Base-by-base conservation (phyloP, 192 early-diverging fungal species). In the Backusella macrospora region DNA sequence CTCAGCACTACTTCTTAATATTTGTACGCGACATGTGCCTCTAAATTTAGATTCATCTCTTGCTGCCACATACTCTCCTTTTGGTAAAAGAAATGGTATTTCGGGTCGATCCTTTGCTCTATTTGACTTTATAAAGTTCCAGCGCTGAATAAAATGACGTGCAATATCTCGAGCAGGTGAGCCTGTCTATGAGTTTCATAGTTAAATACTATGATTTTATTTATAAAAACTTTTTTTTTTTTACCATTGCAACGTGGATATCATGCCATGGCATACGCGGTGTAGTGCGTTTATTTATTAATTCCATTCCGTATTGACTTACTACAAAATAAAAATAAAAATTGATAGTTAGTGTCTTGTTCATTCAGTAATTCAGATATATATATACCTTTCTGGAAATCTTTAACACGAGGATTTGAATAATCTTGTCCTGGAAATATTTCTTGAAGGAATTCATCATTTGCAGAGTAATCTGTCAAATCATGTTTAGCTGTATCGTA, bases 191-290 rank as follows among this genome's bases (percentile, higher is more conserved):
- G 23, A 14, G 9, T 65, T 65, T 39, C 46, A 47, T 1, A 34
- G 29, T 34, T 34, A 34, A 34, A 34, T 0, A 2, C 2, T 34
- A 34, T 34, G 29, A 34, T 34, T 34, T 34, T 34, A 34, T 34
- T 34, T 34, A 34, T 34, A n/a, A n/a, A n/a, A n/a, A n/a, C n/a
- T 64, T 38, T n/a, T 29, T 64, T 38, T 38, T n/a, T 38, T 46
- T 77, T 72, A 84, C 87, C 83, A 96, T 88, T 18, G 88, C 93
- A 47, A 92, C 81, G 38, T 88, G 87, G 16, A 96, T 88, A 65
- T 96, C 95, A 75, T 96, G 94, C 95, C 95, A 96, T 9, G 95
- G 95, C 94, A 95, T 94, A 63, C 95, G 88, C 48, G 91, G 76
- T 1, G 78, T 72, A 3, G 69, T 49, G 12, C 77, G 75, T 44